Evolutionary conservation across 2,329 filamentous ascomycete genomes (phyloP), one percentile per base, ranked within the genome.

Genomic region (Trichoderma atroviride): DNA sequence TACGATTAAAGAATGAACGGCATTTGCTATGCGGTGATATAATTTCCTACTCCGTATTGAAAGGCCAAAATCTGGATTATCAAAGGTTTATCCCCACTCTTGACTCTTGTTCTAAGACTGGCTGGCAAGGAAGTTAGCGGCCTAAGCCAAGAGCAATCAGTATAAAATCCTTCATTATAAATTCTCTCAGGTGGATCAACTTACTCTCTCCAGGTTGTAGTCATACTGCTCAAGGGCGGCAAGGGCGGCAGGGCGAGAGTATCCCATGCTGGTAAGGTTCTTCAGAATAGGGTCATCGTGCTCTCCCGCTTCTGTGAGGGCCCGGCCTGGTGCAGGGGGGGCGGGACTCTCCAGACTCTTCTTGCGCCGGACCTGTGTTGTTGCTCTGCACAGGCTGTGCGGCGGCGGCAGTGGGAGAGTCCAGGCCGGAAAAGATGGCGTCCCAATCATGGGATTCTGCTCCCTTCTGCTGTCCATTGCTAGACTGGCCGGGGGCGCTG

Each of bases 261-360:
- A 98, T 0, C 95, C 95, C 94, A 98, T 97, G 11, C 88, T 86
- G 1, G 93, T 97, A 76, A 98, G 80, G 74, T 94, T 90, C 84
- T 97, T 96, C 73, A 98, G 82, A 69, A 97, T 95, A 10, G 93
- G 92, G 77, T 98, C 95, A 76, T 98, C 95, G 75, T 96, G 92
- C 75, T 91, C 91, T 4, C 91, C 91, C 24, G 90, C 88, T 64
- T 89, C 87, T 56, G 89, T 91, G 62, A 95, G 82, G 6, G 92
- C 91, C 74, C 92, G 87, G 5, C 91, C 92, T 0, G 79, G 74
- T 0, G 73, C 70, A 13, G 77, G 59, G 13, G 13, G 78, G 78
- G 10, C 76, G 75, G 37, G 72, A 67, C 6, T 74, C 75, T 19
- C 72, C 65, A n/a, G 69, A 71, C 37, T 71, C 71, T 29, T 71